These are phyloP conservation scores for Zygosaccharomyces bisporus DNA, from an alignment of 805 yeast genomes.

Conservation along the genomic window DNA sequence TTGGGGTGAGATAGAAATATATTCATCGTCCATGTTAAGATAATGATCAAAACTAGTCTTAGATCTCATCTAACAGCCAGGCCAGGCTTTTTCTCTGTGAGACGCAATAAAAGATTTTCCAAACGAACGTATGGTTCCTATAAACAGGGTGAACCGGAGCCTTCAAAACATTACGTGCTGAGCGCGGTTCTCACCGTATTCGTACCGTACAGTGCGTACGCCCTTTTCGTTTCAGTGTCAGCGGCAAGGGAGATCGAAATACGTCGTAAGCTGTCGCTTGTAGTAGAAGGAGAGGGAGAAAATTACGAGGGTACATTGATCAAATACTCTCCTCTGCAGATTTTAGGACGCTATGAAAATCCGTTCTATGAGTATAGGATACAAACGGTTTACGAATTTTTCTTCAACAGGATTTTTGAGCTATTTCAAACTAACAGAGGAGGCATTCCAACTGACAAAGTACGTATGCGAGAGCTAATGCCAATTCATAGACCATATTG, in stretches of 20 bases:
- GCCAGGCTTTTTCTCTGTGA: background rate
- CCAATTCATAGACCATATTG: constrained; percentile 59
- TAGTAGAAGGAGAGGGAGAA: constrained; percentile 19
- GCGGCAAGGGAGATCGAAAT: constrained; percentile 52
- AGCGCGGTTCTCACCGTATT: constrained; percentile 25
- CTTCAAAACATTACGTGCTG: constrained; percentile 17
- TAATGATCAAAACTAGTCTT: background rate
- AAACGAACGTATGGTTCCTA: background rate
- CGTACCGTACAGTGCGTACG: constrained; percentile 58
- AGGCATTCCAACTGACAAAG: constrained; percentile 47
- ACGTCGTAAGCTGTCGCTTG: constrained; percentile 34
- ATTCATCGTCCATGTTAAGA: constrained; percentile 1
- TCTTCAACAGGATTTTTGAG: constrained; percentile 68
- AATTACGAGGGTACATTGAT: constrained; percentile 25
- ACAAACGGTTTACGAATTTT: constrained; percentile 84
- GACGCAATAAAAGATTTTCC: background rate
- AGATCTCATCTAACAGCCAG: background rate
- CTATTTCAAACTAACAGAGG: constrained; percentile 62
- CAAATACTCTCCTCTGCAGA: constrained; percentile 46
- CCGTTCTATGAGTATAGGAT: constrained; percentile 89
- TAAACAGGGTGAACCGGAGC: constrained; percentile 8
- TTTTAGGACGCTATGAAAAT: constrained; percentile 79
- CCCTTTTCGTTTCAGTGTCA: constrained; percentile 53
- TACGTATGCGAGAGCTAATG: constrained; percentile 50
- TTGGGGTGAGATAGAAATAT: background rate